Evolutionary conservation across 176 grass and related monocot species (phyloP), one percentile per base, ranked within the genome.

Genomic region (Oryza rufipogon): DNA sequence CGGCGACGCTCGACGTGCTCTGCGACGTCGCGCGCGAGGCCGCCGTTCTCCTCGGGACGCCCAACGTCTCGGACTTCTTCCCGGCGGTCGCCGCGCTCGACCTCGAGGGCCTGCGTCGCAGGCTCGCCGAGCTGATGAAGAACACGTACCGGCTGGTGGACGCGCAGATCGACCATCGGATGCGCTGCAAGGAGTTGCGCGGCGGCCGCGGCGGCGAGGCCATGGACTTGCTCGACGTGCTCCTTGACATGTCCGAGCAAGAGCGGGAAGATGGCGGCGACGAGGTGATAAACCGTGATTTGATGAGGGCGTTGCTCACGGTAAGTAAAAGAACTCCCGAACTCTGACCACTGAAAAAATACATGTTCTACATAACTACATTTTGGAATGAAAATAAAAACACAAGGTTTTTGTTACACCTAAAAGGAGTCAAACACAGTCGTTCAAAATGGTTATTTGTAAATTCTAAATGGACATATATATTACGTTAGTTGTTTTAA

Each of bases 11-110:
- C 5, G 70, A 48, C 25, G 68, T 81, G 65, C 74, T 89, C 11
- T 75, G 56, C 17, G 72, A 66, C 1, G 60, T 30, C 0, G 79
- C 88, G 60, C 56, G 74, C 47, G 70, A 42, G 15, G 65, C 77
- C 16, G 51, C 85, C 70, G 77, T n/a, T 45, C 4, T 78, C 1
- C 70, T 13, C 2, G 84, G 52, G 33, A 49, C 34, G 15, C 71
- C 84, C 0, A 90, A 92, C 80, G 9, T 87, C 0, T 92, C 87
- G 2, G 87, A 92, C 83, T 92, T 81, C 66, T 82, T 89, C 56
- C 91, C 87, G 2, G 22, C 76, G 8, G 8, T 93, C 23, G 25
- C 77, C 4, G 65, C 19, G 13, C 7, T 76, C 5, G 91, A 93
- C 60, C 65, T 84, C 2, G 84, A 78, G 52, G 87, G 91, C 1